These are phyloP conservation scores for Alternaria burnsii DNA, from an alignment of 2,329 filamentous ascomycete genomes.

Conservation along the genomic window DNA sequence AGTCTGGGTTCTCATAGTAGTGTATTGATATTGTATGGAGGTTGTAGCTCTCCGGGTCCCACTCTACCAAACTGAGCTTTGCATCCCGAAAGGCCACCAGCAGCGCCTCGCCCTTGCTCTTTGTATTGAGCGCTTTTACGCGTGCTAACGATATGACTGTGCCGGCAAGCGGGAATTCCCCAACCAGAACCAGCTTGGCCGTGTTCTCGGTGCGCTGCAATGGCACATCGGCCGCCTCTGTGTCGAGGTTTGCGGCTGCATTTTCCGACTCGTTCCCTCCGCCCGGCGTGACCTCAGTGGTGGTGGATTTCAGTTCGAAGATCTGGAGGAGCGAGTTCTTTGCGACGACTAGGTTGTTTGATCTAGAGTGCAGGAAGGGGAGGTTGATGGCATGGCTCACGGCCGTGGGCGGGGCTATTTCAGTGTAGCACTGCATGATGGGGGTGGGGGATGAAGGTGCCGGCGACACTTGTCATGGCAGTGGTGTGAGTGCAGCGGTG, in stretches of 20 bases:
- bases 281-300: constrained; percentile 63
- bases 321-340: constrained; percentile 94
- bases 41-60: constrained; percentile 81
- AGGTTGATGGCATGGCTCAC: constrained; percentile 87
- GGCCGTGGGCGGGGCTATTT: constrained; percentile 91
- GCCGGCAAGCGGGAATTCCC: constrained; percentile 84
- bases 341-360: constrained; percentile 87
- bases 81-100: constrained; percentile 88
- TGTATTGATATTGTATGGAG: constrained; percentile 94
- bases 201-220: constrained; percentile 70
- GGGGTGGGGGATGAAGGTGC: constrained; percentile 1
- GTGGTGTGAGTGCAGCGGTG: background rate
- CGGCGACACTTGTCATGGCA: constrained; percentile 28
- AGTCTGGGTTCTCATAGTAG: constrained; percentile 95
- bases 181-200: constrained; percentile 82
- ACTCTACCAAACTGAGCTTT: constrained; percentile 91
- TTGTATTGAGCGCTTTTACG: constrained; percentile 75
- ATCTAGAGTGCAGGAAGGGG: constrained; percentile 77
- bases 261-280: constrained; percentile 54
- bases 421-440: constrained; percentile 95
- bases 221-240: constrained; percentile 55
- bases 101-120: constrained; percentile 83
- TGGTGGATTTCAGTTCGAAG: constrained; percentile 75
- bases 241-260: constrained; percentile 56
- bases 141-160: constrained; percentile 84